phyloP scores from a whole-genome alignment of 2,329 filamentous ascomycete genomes.

The Diaporthe sp. region DNA sequence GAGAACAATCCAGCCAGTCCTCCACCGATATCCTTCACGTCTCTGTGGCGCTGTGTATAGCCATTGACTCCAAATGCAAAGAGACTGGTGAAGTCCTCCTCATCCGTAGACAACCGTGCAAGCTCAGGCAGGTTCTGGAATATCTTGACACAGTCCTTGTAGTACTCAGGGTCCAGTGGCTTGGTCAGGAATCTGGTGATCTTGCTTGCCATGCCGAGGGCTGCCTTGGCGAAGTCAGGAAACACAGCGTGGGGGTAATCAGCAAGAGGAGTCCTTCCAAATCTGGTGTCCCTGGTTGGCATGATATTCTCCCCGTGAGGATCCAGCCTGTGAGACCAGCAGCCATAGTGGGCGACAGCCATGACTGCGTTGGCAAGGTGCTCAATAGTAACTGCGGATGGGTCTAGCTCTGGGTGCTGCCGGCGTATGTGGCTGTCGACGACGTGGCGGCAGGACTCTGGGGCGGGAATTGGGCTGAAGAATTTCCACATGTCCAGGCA shows the following conservation, averaged over 20 bases:
- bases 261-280: background rate
- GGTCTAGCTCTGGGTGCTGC: constrained; percentile 42
- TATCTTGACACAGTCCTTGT: constrained; percentile 18
- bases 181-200: constrained; percentile 35
- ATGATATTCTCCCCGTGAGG: constrained; percentile 28
- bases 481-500: constrained; percentile 40
- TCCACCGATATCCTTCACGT: constrained; percentile 35
- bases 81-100: constrained; percentile 37
- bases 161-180: constrained; percentile 31
- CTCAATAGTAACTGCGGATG: constrained; percentile 38
- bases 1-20: constrained; percentile 37
- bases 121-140: constrained; percentile 18
- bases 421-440: constrained; percentile 38
- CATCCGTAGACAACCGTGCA: constrained; percentile 9
- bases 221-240: constrained; percentile 23
- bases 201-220: constrained; percentile 31
- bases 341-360: constrained; percentile 41
- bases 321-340: constrained; percentile 36
- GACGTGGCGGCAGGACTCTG: constrained; percentile 39
- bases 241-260: background rate
- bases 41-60: constrained; percentile 38
- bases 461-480: constrained; percentile 39
- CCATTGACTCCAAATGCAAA: constrained; percentile 40
- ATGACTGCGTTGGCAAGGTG: constrained; percentile 39
- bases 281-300: constrained; percentile 25